phyloP scores from a whole-genome alignment of 1,284 basidiomycete species.

The Ganoderma lingzhi region DNA sequence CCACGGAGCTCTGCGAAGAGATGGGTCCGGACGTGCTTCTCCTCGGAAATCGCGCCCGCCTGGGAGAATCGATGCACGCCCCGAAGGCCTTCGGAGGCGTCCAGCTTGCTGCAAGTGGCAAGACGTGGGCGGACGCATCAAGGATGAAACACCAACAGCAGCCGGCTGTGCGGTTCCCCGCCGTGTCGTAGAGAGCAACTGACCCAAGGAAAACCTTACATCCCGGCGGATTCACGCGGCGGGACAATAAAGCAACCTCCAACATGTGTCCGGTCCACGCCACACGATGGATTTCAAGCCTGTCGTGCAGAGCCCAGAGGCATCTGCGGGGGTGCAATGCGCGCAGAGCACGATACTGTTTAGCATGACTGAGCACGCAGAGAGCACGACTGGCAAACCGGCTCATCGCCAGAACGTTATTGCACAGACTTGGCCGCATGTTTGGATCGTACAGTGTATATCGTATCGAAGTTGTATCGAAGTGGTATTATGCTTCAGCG shows the following conservation, averaged over 20 bases:
- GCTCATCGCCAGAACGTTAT: neutral
- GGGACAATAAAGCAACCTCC: neutral
- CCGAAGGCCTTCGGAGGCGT: neutral
- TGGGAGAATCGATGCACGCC: neutral
- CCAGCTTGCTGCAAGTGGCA: neutral
- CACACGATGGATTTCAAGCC: neutral
- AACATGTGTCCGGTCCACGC: neutral
- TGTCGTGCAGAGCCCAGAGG: neutral
- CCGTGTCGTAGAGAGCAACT: neutral
- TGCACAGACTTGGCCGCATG: neutral
- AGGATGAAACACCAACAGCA: neutral
- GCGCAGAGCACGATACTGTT: neutral
- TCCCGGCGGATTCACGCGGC: neutral
- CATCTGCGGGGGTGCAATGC: neutral
- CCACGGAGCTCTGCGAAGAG: neutral
- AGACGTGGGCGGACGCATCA: neutral
- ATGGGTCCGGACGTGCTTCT: conserved; percentile 1
- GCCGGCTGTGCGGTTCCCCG: neutral
- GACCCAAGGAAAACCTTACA: neutral
- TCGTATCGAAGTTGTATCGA: too few relatives aligned
- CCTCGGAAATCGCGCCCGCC: neutral
- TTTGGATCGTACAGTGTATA: neutral
- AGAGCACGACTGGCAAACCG: neutral
- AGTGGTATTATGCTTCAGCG: too few relatives aligned
- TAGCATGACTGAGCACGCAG: neutral